A percentile compares a stretch with the other conserved stretches of the same genome.
Evolutionary conservation across 176 grass and related monocot species (phyloP).

Genomic region (Hsuehochloa calcarea): DNA sequence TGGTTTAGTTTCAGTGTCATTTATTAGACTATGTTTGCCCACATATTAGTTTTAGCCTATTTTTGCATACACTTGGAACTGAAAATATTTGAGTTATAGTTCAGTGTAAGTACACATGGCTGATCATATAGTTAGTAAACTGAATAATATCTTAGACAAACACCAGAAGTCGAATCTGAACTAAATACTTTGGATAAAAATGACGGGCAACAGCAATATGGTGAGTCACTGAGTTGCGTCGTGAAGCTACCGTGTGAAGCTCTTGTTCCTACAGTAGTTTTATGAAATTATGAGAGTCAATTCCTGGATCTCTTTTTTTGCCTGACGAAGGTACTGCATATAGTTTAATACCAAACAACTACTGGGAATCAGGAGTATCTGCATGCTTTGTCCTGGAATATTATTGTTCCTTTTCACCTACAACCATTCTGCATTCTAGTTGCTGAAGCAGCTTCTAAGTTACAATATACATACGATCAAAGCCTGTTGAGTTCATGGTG

Average conservation of each 20-base stretch:
- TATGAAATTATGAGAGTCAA: neutral
- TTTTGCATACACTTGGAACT: neutral
- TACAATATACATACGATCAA: neutral
- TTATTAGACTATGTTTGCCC: neutral
- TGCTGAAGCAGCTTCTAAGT: neutral
- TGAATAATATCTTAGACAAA: neutral
- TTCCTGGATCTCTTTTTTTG: neutral
- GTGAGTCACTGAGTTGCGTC: neutral
- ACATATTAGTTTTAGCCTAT: neutral
- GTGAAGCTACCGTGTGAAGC: neutral
- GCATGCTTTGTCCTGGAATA: neutral
- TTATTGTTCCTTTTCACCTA: neutral
- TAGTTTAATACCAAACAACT: neutral
- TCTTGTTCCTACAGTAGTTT: neutral
- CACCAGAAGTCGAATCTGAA: neutral
- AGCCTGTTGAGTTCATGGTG: neutral
- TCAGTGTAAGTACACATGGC: neutral
- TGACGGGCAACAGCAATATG: neutral
- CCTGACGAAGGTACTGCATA: neutral
- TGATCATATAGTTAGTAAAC: neutral
- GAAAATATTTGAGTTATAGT: neutral
- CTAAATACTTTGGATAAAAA: neutral
- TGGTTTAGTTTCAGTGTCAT: neutral
- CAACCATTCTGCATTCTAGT: neutral
- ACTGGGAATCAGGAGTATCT: neutral